phyloP scores from a whole-genome alignment of 108 stramenopile genomes.

The Discostella stelligeroides region DNA sequence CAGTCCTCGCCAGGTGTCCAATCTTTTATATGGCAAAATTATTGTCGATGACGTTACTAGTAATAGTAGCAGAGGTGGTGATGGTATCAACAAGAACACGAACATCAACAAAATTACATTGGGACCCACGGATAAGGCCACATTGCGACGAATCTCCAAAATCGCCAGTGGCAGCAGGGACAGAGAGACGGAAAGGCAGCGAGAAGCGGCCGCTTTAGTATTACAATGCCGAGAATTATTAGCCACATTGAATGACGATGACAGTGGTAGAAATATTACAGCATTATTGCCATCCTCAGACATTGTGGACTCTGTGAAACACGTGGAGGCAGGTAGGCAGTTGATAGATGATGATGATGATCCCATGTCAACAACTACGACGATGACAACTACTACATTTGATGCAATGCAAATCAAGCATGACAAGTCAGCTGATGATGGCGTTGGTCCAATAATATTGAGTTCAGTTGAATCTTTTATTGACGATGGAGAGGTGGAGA shows the following conservation, averaged over 20 bases:
- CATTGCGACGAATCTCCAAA: conserved; percentile 21
- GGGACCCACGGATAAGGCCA: conserved; percentile 41
- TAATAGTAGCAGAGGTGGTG: conserved; percentile 18
- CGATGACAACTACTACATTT: no score
- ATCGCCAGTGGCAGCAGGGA: neutral
- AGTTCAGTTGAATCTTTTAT: no score
- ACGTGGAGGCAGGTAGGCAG: no score
- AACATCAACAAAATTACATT: conserved; percentile 21
- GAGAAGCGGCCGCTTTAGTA: conserved; percentile 58
- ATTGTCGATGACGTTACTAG: conserved; percentile 3
- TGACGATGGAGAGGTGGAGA: no score
- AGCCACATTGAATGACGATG: neutral
- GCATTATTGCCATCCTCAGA: neutral
- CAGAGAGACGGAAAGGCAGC: conserved; percentile 18
- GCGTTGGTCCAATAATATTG: no score
- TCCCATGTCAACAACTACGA: no score
- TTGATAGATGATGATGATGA: no score
- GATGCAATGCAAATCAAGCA: no score
- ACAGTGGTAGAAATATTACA: no score
- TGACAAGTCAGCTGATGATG: no score
- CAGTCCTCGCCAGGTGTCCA: conserved; percentile 74
- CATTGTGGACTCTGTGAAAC: no score
- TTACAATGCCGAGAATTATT: conserved; percentile 57
- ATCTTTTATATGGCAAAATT: conserved; percentile 56
- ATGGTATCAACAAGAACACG: conserved; percentile 17